Evolutionary conservation across 1,284 basidiomycete genomes (phyloP), one percentile per base, ranked within the genome.

Genomic region (Cryptococcus maquisensis): DNA sequence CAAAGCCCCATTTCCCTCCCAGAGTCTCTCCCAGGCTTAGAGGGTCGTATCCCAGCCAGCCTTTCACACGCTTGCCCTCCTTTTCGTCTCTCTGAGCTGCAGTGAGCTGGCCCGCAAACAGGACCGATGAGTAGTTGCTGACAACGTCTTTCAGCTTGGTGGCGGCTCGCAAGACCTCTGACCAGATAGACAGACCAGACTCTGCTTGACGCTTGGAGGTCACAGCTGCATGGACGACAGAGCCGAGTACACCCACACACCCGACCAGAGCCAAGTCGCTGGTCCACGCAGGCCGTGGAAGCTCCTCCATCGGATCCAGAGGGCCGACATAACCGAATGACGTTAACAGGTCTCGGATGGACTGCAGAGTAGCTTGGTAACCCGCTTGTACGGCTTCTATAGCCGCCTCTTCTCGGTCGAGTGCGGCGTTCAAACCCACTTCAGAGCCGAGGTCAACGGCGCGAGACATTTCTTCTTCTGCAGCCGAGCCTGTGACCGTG

Each of bases 271-370:
- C 64, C 62, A 70, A 63, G 49, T 72, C 70, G 12, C 51, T 57
- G 2, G 62, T 58, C 73, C 73, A 74, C 9, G 44, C 18, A 5
- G 73, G 71, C n/a, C 71, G 58, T 18, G 59, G 60, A 56, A 68
- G 47, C 8, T 69, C 69, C 44, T 65, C 66, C 56, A 56, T 58
- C 28, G 36, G 48, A 37, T 72, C 67, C 10, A 69, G 16, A 2
- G 72, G 72, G 7, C 72, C 69, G 15, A 75, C 71, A 51, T 75
- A 75, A 12, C 75, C 73, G 37, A 69, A 72, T 0, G 69, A 56
- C 8, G 54, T 38, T 23, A 74, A 56, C 4, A 77, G 62, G 9
- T 65, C 54, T 12, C 70, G 64, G 5, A 75, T 60, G 1, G 66
- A 54, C 0, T 56, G 44, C 3, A 72, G 60, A 9, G 65, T 60